Conservation (phyloP, 495 filamentous ascomycete species). For the Penicillium antarcticum region DNA sequence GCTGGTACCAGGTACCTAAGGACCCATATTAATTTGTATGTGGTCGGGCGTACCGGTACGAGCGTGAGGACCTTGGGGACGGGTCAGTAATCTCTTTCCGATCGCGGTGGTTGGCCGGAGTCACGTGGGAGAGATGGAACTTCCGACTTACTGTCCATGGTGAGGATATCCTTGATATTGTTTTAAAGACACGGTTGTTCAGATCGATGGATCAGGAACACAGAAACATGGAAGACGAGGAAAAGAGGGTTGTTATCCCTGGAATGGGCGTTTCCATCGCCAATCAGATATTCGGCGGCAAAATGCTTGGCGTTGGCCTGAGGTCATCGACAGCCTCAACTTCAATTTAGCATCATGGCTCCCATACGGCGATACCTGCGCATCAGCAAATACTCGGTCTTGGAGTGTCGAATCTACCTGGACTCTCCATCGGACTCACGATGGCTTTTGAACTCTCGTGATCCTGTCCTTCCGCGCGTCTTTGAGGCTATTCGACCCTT, state of each 20-base stretch:
- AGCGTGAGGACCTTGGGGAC: slow-evolving; percentile 41
- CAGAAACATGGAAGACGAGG: not conserved
- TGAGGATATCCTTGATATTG: no score
- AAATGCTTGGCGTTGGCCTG: slow-evolving; percentile 6
- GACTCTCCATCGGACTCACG: slow-evolving; percentile 79
- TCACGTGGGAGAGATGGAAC: slow-evolving; percentile 13
- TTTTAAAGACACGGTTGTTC: no score
- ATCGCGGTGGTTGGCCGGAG: slow-evolving; percentile 8
- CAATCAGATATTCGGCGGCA: slow-evolving; percentile 12
- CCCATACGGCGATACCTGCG: slow-evolving; percentile 80
- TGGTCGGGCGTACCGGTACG: slow-evolving; percentile 15
- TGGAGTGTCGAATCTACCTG: slow-evolving; percentile 93
- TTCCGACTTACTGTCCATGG: not conserved
- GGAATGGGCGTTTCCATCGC: slow-evolving; percentile 4
- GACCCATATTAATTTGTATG: not conserved
- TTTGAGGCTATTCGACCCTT: slow-evolving; percentile 79
- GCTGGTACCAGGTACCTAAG: slow-evolving; percentile 15
- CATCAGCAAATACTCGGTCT: slow-evolving; percentile 83
- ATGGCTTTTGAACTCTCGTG: slow-evolving; percentile 72
- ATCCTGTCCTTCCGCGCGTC: slow-evolving; percentile 73
- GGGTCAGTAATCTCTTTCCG: slow-evolving; percentile 17
- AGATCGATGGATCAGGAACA: no score
- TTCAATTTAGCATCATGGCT: slow-evolving; percentile 53
- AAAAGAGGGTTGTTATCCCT: not conserved
- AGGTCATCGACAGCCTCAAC: slow-evolving; percentile 5